phyloP scores from a whole-genome alignment of 2,329 filamentous ascomycete genomes.

The Myriosclerotinia duriaeana region DNA sequence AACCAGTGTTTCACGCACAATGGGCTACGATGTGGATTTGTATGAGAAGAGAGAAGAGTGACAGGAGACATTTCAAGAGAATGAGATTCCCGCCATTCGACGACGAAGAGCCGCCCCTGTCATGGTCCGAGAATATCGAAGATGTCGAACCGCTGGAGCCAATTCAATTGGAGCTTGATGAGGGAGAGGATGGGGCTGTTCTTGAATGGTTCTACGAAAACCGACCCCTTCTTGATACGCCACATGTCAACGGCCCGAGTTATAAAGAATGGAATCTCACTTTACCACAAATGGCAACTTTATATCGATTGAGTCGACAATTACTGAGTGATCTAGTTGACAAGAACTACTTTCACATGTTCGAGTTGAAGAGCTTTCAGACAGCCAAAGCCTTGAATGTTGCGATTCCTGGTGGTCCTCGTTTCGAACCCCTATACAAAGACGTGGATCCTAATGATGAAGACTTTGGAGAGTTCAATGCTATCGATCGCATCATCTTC shows the following conservation, averaged over 20 bases:
- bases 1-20: constrained; percentile 95
- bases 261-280: constrained; percentile 95
- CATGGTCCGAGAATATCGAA: constrained; percentile 98
- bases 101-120: constrained; percentile 94
- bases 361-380: constrained; percentile 90
- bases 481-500: constrained; percentile 99
- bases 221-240: constrained; percentile 81
- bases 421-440: constrained; percentile 97
- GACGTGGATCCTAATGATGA: constrained; percentile 98
- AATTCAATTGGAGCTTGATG: constrained; percentile 97
- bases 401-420: constrained; percentile 92
- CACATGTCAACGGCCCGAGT: constrained; percentile 93
- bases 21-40: constrained; percentile 99
- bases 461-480: constrained; percentile 99
- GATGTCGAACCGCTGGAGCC: constrained; percentile 96
- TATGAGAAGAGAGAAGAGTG: constrained; percentile 97
- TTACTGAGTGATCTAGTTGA: constrained; percentile 90
- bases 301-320: constrained; percentile 89
- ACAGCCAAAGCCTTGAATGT: constrained; percentile 97
- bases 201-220: constrained; percentile 99
- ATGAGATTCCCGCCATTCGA: constrained; percentile 99
- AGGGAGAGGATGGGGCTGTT: constrained; percentile 85
- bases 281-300: constrained; percentile 90
- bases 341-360: constrained; percentile 97
- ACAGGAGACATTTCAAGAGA: constrained; percentile 92